Conservation (phyloP, 805 yeast genomes). For the Sugiyamaella valdiviana region DNA sequence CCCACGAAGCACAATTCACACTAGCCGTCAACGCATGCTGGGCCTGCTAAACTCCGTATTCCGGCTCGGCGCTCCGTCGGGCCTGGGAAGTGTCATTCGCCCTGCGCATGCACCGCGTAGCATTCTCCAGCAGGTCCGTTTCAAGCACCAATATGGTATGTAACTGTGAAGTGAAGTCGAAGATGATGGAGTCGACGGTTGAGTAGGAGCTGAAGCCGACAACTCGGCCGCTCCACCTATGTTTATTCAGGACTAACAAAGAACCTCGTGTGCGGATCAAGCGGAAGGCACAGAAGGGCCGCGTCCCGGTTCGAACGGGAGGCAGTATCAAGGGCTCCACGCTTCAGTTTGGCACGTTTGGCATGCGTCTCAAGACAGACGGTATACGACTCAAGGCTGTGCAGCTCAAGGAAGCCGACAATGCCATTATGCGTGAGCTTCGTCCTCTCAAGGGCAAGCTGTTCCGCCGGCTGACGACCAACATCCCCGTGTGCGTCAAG, state of each 20-base stretch:
- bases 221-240: too few species aligned
- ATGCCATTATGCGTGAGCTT: constrained; percentile 73
- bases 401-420: constrained; percentile 87
- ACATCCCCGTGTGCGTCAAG: constrained; percentile 86
- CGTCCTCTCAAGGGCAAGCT: constrained; percentile 61
- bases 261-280: constrained; percentile 8
- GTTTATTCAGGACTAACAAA: constrained; percentile 31
- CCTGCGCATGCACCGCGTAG: not conserved
- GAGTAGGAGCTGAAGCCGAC: constrained; percentile 56
- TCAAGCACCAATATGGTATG: constrained; percentile 28
- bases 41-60: not conserved
- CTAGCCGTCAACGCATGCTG: not conserved
- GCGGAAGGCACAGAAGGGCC: constrained; percentile 79
- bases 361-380: constrained; percentile 80
- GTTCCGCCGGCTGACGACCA: constrained; percentile 75
- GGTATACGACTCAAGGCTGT: constrained; percentile 82
- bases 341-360: constrained; percentile 73
- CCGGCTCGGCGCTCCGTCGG: not conserved
- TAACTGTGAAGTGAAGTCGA: too few species aligned
- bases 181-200: constrained; percentile 38
- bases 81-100: not conserved
- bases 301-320: constrained; percentile 91
- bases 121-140: constrained; percentile 11
- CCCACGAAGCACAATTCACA: not conserved
- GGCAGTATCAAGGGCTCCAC: constrained; percentile 88